A percentile compares a stretch with the other conserved stretches of the same genome.
These are phyloP conservation scores for Biancaea sappan DNA, from an alignment of 306 rosid species.

Conservation along the genomic window DNA sequence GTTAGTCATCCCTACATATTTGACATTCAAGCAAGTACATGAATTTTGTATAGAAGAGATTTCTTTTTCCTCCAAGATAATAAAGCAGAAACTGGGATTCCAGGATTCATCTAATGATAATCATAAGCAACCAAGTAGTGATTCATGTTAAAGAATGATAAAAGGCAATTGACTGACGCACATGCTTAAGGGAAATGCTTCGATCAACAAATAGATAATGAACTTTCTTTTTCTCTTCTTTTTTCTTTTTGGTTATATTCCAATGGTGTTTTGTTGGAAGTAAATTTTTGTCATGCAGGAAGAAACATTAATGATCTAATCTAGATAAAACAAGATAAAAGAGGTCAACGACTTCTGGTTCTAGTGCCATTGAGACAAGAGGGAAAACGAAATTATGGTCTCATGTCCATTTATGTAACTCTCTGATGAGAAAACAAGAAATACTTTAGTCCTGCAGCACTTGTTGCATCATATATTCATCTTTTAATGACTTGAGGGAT, in stretches of 20 bases:
- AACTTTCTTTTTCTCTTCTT: not conserved
- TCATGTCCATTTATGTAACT: not conserved
- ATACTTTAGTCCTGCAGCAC: not conserved
- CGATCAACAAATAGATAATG: not conserved
- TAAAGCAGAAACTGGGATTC: not conserved
- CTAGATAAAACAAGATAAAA: not conserved
- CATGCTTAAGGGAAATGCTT: not conserved
- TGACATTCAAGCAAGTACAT: not conserved
- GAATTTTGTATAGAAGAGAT: not conserved
- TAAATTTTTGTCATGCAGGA: not conserved
- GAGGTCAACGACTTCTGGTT: not conserved
- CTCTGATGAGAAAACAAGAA: not conserved
- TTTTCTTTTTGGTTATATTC: not conserved
- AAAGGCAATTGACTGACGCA: not conserved
- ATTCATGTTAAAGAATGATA: not conserved
- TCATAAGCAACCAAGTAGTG: not conserved
- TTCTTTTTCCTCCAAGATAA: too few relatives aligned
- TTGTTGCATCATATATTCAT: conserved; percentile 1
- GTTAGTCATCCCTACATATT: conserved; percentile 10
- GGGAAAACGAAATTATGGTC: not conserved
- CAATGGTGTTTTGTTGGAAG: not conserved
- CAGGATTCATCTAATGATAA: not conserved
- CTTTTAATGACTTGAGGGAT: not conserved
- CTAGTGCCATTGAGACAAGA: not conserved
- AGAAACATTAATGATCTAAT: not conserved